Conservation (phyloP, 2,329 filamentous ascomycete genomes). For the Penicillium sp. region DNA sequence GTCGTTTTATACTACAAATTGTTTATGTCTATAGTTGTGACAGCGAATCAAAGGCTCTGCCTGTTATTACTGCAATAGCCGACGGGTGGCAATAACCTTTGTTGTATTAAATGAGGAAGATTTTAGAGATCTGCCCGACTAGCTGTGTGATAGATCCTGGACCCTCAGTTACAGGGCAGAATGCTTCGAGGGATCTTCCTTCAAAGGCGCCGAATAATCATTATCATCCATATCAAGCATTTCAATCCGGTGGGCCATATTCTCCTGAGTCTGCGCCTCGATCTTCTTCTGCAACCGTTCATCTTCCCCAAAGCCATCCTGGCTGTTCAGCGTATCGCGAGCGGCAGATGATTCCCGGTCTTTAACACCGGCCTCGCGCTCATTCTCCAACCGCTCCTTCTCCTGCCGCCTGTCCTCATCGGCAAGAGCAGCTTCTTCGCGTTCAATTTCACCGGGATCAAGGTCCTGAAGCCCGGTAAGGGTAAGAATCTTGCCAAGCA, state of each 20-base stretch:
- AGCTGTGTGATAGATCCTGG: background rate
- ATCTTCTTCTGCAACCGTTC: slow-evolving; percentile 27
- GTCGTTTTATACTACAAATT: no score
- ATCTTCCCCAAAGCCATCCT: slow-evolving; percentile 25
- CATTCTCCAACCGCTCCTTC: slow-evolving; percentile 30
- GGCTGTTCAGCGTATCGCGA: slow-evolving; percentile 17
- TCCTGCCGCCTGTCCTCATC: slow-evolving; percentile 40
- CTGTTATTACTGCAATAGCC: background rate
- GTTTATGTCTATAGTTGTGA: background rate
- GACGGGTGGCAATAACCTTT: background rate
- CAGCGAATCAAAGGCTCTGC: background rate
- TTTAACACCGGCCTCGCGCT: slow-evolving; percentile 27
- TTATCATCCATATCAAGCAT: slow-evolving; percentile 20
- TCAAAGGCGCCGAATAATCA: slow-evolving; percentile 15
- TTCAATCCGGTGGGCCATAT: slow-evolving; percentile 22
- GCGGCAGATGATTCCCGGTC: slow-evolving; percentile 13
- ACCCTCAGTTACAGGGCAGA: slow-evolving; percentile 11
- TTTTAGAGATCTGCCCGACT: background rate
- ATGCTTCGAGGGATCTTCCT: slow-evolving; percentile 18
- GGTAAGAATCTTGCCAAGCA: slow-evolving; percentile 64
- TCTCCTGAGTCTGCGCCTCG: slow-evolving; percentile 28
- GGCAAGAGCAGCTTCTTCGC: slow-evolving; percentile 41
- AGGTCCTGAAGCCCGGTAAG: slow-evolving; percentile 69
- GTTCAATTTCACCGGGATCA: slow-evolving; percentile 45
- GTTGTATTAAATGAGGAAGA: background rate